Evolutionary conservation across 2,329 filamentous ascomycete species (phyloP).

Genomic region (Ophiostoma tasmaniense): DNA sequence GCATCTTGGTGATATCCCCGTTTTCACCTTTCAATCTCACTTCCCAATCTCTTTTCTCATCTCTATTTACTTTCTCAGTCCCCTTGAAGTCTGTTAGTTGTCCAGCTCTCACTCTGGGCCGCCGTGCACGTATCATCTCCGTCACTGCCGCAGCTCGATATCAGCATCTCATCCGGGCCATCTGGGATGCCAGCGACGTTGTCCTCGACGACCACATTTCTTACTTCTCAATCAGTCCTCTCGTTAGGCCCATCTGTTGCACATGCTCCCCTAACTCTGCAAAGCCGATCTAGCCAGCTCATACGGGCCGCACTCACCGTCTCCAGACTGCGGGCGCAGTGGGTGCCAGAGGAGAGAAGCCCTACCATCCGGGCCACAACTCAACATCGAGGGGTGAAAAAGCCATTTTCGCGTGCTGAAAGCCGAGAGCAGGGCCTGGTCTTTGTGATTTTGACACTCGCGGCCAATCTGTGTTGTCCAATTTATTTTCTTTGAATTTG

Average conservation of each 20-base stretch:
- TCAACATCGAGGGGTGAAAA: not conserved
- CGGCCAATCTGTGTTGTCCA: not conserved
- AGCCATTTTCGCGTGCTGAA: not conserved
- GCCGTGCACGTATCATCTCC: not conserved
- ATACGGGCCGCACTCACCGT: not conserved
- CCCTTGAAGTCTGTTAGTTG: not conserved
- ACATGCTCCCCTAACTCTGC: not conserved
- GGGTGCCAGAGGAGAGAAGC: constrained; percentile 8
- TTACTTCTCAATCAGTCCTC: not conserved
- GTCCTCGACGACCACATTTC: not conserved
- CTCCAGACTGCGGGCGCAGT: not conserved
- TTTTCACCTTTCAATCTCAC: not conserved
- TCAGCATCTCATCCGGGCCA: not conserved
- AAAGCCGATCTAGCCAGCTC: not conserved
- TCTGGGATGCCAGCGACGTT: not conserved
- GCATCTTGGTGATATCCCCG: not conserved
- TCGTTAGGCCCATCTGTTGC: not conserved
- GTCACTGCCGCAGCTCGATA: not conserved
- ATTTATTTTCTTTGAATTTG: not conserved
- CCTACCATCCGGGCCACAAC: not conserved
- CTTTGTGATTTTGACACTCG: not conserved
- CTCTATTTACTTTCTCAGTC: no score
- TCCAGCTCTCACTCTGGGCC: not conserved
- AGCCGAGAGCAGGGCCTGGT: not conserved
- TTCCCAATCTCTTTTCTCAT: not conserved